These are phyloP conservation scores for Ehretia macrophylla DNA, from an alignment of 257 asterid genomes.

Conservation along the genomic window DNA sequence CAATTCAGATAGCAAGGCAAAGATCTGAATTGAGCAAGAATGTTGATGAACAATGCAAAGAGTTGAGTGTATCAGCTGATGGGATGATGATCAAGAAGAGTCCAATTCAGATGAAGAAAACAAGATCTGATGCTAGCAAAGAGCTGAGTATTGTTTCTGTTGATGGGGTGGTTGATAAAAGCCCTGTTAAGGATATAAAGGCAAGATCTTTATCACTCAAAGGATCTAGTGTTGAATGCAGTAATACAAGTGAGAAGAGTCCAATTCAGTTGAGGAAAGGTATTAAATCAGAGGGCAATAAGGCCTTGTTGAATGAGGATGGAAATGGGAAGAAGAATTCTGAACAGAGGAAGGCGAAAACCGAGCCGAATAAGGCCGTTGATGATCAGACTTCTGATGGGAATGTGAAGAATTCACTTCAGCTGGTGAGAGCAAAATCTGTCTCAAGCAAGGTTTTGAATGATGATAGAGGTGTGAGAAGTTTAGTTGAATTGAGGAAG, in stretches of 20 bases:
- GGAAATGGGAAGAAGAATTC: constrained; percentile 15
- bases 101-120: constrained; percentile 34
- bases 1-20: constrained; percentile 48
- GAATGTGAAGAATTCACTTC: constrained; percentile 16
- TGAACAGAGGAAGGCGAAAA: constrained; percentile 15
- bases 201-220: constrained; percentile 13
- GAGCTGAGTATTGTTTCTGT: constrained; percentile 21
- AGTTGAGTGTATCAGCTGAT: constrained; percentile 26
- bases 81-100: constrained; percentile 30
- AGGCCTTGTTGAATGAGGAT: constrained; percentile 14
- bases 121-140: constrained; percentile 26
- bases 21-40: constrained; percentile 53
- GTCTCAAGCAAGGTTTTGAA: constrained; percentile 11
- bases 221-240: constrained; percentile 4
- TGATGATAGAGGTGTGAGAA: constrained; percentile 6
- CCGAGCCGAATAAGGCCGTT: constrained; percentile 14
- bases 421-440: constrained; percentile 26
- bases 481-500: constrained; percentile 10
- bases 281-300: constrained; percentile 25
- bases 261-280: constrained; percentile 16
- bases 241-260: constrained; percentile 17
- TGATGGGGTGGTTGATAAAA: constrained; percentile 31
- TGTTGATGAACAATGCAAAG: constrained; percentile 32
- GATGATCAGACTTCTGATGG: constrained; percentile 19
- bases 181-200: constrained; percentile 13